These are phyloP conservation scores for Trichoderma asperellum DNA, from an alignment of 2,329 filamentous ascomycete species.

Conservation along the genomic window DNA sequence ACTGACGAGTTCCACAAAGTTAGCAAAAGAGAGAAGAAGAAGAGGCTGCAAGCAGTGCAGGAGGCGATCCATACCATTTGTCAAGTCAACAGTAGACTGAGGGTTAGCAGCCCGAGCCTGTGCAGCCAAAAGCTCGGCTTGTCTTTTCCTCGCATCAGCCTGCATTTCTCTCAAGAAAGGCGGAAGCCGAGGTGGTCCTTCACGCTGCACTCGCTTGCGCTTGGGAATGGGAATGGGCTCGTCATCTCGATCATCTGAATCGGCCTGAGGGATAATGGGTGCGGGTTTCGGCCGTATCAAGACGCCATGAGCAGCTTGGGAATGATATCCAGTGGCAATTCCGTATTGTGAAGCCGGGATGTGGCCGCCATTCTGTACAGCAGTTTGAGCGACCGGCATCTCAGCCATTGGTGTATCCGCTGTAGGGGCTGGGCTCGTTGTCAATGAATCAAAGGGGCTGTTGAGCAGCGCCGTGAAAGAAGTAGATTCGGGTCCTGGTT, in stretches of 20 bases:
- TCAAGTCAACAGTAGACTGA: slow-evolving; percentile 60
- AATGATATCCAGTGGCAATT: not conserved
- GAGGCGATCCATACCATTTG: slow-evolving; percentile 47
- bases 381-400: slow-evolving; percentile 64
- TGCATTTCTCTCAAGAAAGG: slow-evolving; percentile 4
- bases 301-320: not conserved
- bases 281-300: not conserved
- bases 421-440: slow-evolving; percentile 59
- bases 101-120: slow-evolving; percentile 27
- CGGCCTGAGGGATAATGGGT: not conserved
- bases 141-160: slow-evolving; percentile 47
- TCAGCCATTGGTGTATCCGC: slow-evolving; percentile 43
- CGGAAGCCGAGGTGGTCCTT: not conserved
- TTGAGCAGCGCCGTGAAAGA: slow-evolving; percentile 48
- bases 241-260: not conserved
- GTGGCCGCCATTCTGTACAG: slow-evolving; percentile 45
- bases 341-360: not conserved
- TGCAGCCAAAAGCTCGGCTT: slow-evolving; percentile 41
- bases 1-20: slow-evolving; percentile 37
- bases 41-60: slow-evolving; percentile 23
- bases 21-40: not conserved
- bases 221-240: not conserved
- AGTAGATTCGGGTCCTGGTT: slow-evolving; percentile 39
- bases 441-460: slow-evolving; percentile 46
- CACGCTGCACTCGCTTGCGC: not conserved